phyloP scores from a whole-genome alignment of 805 yeast species.

The Sugiyamaella qingdaonensis region DNA sequence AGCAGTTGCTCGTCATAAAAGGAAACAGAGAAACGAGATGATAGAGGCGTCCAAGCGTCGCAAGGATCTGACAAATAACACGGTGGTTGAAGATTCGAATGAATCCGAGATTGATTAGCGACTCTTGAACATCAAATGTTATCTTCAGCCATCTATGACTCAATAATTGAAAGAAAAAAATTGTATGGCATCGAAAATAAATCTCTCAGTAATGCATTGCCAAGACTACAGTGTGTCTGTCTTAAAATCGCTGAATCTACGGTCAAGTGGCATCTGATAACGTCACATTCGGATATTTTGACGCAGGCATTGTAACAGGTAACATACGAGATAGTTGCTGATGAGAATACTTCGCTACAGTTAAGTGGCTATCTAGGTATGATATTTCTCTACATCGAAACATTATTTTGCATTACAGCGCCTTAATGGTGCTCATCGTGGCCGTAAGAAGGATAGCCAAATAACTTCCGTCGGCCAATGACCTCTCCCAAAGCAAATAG shows the following conservation, averaged over 20 bases:
- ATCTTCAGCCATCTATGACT: not conserved
- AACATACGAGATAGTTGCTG: not conserved
- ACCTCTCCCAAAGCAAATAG: conserved; percentile 93
- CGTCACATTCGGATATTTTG: too few relatives aligned
- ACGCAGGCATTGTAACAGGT: too few relatives aligned
- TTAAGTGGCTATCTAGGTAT: not conserved
- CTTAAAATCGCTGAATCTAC: not conserved
- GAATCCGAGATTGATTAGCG: too few relatives aligned
- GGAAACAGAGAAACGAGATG: conserved; percentile 63
- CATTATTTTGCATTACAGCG: too few relatives aligned
- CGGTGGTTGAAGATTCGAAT: not conserved
- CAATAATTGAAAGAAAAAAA: not conserved
- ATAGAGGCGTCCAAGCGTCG: conserved; percentile 34
- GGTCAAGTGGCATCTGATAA: not conserved
- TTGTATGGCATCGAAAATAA: not conserved
- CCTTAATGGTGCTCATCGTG: conserved; percentile 1
- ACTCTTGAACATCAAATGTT: too few relatives aligned
- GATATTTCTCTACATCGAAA: too few relatives aligned
- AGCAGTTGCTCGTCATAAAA: conserved; percentile 56
- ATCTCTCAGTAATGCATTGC: too few relatives aligned
- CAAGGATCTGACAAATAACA: conserved; percentile 3
- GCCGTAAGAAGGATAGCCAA: conserved; percentile 63
- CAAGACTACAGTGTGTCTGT: too few relatives aligned
- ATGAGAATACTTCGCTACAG: not conserved
- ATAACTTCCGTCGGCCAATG: conserved; percentile 89